These are phyloP conservation scores for Takakia lepidozioides DNA, from an alignment of 225 moss, liverwort and hornwort genomes.

Conservation along the genomic window DNA sequence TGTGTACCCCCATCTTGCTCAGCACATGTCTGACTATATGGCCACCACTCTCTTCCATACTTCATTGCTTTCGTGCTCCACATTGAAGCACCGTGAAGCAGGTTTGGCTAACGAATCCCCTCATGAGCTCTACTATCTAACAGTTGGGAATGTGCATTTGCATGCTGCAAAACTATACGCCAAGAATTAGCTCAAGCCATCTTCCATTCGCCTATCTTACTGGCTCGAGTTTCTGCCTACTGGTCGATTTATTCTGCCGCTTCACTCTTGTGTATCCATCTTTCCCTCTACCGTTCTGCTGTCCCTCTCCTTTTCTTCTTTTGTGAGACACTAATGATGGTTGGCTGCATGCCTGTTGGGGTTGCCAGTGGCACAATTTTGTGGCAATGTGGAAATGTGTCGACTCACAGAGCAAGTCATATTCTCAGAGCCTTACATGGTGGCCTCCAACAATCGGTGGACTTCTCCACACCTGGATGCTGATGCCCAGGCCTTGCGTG, in stretches of 20 bases:
- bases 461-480: conserved; percentile 76
- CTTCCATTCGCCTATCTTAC: too few species aligned
- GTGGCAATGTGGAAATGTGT: conserved; percentile 90
- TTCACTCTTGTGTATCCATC: too few species aligned
- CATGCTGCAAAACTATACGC: too few species aligned
- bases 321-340: too few species aligned
- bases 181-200: too few species aligned
- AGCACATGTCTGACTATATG: conserved; percentile 84
- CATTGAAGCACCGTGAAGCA: conserved; percentile 57
- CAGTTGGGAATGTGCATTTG: too few species aligned
- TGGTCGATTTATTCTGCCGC: too few species aligned
- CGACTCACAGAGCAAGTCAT: conserved; percentile 89
- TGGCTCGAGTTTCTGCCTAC: too few species aligned
- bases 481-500: conserved; percentile 57
- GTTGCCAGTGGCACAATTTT: conserved; percentile 53
- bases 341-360: too few species aligned
- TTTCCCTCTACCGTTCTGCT: too few species aligned
- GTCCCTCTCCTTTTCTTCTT: too few species aligned
- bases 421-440: conserved; percentile 89
- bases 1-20: conserved; percentile 74
- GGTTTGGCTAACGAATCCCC: conserved; percentile 13
- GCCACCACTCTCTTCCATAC: conserved; percentile 65
- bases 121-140: too few species aligned
- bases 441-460: conserved; percentile 77
- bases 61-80: conserved; percentile 66